Evolutionary conservation across 441 rosid genomes (phyloP).

Genomic region (Arabidopsis hybrid): DNA sequence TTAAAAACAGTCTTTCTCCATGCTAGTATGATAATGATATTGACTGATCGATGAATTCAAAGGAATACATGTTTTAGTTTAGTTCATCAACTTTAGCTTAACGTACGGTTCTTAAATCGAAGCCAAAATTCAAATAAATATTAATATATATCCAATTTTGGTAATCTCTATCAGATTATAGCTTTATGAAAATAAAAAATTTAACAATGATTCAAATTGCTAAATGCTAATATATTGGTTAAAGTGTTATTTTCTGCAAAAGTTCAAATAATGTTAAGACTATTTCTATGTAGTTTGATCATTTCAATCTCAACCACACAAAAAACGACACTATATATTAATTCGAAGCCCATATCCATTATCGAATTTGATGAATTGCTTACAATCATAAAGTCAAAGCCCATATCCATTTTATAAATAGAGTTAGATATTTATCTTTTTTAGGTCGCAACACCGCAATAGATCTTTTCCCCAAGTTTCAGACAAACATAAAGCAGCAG

Average conservation of each 20-base stretch:
- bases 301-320: too few species aligned
- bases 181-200: background rate
- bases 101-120: slow-evolving; percentile 23
- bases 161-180: slow-evolving; percentile 4
- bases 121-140: slow-evolving; percentile 12
- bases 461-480: slow-evolving; percentile 18
- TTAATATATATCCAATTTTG: background rate
- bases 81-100: slow-evolving; percentile 44
- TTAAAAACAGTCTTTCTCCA: background rate
- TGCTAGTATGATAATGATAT: background rate
- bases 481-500: background rate
- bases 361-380: too few species aligned
- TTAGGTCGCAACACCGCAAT: slow-evolving; percentile 36
- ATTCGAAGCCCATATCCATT: slow-evolving; percentile 8
- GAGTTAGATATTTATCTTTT: slow-evolving; percentile 10
- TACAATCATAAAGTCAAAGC: background rate
- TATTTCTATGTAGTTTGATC: too few species aligned
- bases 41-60: slow-evolving; percentile 31
- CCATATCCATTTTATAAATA: background rate
- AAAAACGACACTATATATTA: background rate
- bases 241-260: background rate
- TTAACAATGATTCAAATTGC: slow-evolving; percentile 15
- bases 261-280: too few species aligned
- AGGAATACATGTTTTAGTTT: slow-evolving; percentile 19
- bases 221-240: background rate